Conservation (phyloP, 176 grass and related monocot species). For the Oryza australiensis region DNA sequence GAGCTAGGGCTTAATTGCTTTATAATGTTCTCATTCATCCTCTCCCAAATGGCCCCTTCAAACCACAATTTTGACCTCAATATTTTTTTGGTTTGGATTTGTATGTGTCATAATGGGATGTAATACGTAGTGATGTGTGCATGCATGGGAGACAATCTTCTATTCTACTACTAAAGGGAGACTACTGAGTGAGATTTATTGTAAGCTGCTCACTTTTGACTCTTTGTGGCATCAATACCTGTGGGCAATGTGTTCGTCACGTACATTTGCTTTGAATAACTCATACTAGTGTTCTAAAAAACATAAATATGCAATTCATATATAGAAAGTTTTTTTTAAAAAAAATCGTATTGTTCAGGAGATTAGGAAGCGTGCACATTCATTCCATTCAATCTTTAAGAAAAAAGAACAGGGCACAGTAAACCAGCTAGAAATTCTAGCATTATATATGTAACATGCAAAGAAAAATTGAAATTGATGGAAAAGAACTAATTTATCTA, state of each 20-base stretch:
- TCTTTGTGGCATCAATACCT: not conserved
- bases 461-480: not conserved
- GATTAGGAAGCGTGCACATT: too few relatives aligned
- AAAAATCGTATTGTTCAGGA: too few relatives aligned
- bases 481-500: not conserved
- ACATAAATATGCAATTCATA: not conserved
- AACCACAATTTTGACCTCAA: constrained; percentile 43
- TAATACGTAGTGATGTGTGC: constrained; percentile 24
- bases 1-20: constrained; percentile 31
- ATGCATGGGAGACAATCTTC: constrained; percentile 46
- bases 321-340: too few relatives aligned
- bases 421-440: not conserved
- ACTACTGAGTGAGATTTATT: not conserved
- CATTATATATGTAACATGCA: not conserved
- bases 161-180: constrained; percentile 42
- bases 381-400: too few relatives aligned
- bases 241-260: not conserved
- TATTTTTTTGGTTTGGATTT: constrained; percentile 26
- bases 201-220: not conserved
- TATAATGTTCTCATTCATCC: constrained; percentile 51
- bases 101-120: constrained; percentile 19
- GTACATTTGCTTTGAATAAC: not conserved
- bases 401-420: not conserved
- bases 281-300: not conserved
- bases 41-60: constrained; percentile 14